Conservation (phyloP, 2,329 filamentous ascomycete species). For the Ceratocystis huliohia region DNA sequence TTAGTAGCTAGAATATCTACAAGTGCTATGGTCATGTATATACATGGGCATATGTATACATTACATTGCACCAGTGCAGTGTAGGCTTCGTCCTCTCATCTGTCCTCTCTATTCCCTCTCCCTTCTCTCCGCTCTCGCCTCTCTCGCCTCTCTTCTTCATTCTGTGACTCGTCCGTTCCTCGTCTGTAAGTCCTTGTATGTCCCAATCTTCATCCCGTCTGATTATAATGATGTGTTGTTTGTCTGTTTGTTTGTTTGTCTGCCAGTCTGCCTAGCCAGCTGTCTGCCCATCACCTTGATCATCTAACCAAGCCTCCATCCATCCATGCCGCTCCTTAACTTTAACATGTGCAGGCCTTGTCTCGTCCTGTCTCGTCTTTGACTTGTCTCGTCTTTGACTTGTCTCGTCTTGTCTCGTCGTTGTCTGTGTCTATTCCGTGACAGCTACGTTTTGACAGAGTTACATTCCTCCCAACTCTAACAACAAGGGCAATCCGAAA, state of each 20-base stretch:
- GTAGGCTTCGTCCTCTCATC: background rate
- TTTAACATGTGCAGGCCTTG: background rate
- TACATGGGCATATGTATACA: background rate
- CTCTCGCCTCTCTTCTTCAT: background rate
- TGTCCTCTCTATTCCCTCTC: background rate
- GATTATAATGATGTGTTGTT: background rate
- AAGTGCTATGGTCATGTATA: background rate
- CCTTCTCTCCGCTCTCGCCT: background rate
- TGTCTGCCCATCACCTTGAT: background rate
- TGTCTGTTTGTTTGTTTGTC: background rate
- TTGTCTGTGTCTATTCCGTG: slow-evolving; percentile 6
- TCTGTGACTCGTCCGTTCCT: slow-evolving; percentile 6
- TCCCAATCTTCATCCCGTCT: slow-evolving; percentile 5
- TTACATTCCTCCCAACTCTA: slow-evolving; percentile 8
- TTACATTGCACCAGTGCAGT: background rate
- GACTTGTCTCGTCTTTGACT: background rate
- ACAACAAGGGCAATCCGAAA: slow-evolving; percentile 2
- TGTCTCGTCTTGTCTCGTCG: slow-evolving; percentile 6
- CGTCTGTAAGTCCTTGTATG: background rate
- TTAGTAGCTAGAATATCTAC: no score
- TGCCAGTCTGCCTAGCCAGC: background rate
- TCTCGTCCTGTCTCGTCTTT: slow-evolving; percentile 1
- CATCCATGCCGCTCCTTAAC: background rate
- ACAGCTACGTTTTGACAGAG: slow-evolving; percentile 9
- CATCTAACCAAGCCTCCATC: background rate